Evolutionary conservation across 2,329 filamentous ascomycete genomes (phyloP).

Genomic region (Cordyceps tenuipes): DNA sequence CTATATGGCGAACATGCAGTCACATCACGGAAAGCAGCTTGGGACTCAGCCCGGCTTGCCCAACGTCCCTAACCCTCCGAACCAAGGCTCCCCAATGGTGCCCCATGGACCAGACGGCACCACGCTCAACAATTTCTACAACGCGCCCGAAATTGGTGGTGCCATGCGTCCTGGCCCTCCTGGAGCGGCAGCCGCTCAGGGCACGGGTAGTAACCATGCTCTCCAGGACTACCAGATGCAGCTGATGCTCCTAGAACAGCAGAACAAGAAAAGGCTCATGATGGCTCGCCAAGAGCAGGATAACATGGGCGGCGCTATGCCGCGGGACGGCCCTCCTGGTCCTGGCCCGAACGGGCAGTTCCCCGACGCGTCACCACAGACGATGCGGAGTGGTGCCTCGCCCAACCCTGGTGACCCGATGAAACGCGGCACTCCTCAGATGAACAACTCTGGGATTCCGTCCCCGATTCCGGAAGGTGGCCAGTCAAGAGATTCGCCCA

Average conservation of each 20-base stretch:
- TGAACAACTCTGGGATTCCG: constrained; percentile 59
- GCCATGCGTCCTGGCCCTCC: constrained; percentile 50
- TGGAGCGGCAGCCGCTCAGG: constrained; percentile 34
- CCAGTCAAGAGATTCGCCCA: constrained; percentile 59
- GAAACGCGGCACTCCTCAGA: constrained; percentile 68
- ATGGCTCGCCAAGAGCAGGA: constrained; percentile 79
- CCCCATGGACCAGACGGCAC: constrained; percentile 59
- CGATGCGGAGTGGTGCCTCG: constrained; percentile 59
- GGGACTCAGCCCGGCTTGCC: constrained; percentile 67
- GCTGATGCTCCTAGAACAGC: constrained; percentile 76
- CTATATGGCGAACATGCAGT: constrained; percentile 76
- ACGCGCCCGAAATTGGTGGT: constrained; percentile 50
- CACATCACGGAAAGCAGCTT: constrained; percentile 75
- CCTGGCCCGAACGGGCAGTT: constrained; percentile 56
- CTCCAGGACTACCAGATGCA: constrained; percentile 87
- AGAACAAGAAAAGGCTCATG: constrained; percentile 78
- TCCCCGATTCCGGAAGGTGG: constrained; percentile 63
- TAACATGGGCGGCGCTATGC: constrained; percentile 35
- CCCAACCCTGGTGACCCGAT: constrained; percentile 72
- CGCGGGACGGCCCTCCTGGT: constrained; percentile 42
- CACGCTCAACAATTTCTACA: constrained; percentile 52
- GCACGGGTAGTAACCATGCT: constrained; percentile 61
- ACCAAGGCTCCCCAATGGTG: constrained; percentile 79
- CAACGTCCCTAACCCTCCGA: constrained; percentile 60
- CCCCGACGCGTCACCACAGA: constrained; percentile 62